These are phyloP conservation scores for Aspergillus oerlinghausenensis DNA, from an alignment of 2,329 filamentous ascomycete genomes.

Conservation along the genomic window DNA sequence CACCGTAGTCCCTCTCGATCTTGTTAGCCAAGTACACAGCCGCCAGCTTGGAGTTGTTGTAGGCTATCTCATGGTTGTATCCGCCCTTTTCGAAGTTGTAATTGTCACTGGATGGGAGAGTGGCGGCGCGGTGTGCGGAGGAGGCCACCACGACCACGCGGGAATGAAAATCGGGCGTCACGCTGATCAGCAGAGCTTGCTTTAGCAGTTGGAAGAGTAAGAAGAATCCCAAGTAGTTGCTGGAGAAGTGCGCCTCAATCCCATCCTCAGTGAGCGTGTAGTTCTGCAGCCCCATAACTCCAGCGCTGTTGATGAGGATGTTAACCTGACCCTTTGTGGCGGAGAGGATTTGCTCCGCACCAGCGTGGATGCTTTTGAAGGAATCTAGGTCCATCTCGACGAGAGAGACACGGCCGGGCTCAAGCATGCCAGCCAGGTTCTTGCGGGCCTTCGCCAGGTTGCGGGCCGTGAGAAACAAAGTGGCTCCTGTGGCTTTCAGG, in stretches of 20 bases:
- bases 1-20: constrained; percentile 47
- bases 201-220: constrained; percentile 50
- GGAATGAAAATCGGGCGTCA: constrained; percentile 37
- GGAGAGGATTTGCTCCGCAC: constrained; percentile 7
- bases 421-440: constrained; percentile 17
- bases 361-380: neutral
- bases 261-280: constrained; percentile 32
- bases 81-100: constrained; percentile 32
- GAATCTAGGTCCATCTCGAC: constrained; percentile 14
- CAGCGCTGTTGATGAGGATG: constrained; percentile 42
- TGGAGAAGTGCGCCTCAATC: constrained; percentile 49
- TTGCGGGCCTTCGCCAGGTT: constrained; percentile 30
- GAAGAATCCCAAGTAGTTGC: constrained; percentile 52
- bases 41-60: constrained; percentile 49
- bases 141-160: constrained; percentile 47
- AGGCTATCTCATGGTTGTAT: constrained; percentile 37
- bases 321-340: constrained; percentile 8
- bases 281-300: constrained; percentile 35
- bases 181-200: constrained; percentile 9
- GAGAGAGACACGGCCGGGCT: constrained; percentile 9
- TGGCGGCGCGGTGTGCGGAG: constrained; percentile 36
- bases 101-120: constrained; percentile 32
- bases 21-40: constrained; percentile 50
- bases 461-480: constrained; percentile 33
- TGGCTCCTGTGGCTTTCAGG: constrained; percentile 32